phyloP scores from a whole-genome alignment of 352 stramenopile species.

The Pythium phragmiticola region DNA sequence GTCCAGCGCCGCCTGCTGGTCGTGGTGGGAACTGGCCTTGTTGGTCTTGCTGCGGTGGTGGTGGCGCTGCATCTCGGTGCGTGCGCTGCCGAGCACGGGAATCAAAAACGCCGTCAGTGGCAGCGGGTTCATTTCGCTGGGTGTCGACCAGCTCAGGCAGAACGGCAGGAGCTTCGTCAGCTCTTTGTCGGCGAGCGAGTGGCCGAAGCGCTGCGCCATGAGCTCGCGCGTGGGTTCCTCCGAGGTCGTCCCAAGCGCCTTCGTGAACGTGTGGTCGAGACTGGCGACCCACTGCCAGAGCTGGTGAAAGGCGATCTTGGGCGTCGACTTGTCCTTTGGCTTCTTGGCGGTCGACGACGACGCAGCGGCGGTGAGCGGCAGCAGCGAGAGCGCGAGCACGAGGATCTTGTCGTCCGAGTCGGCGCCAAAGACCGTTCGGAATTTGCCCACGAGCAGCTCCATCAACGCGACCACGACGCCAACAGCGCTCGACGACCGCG shows the following conservation, averaged over 20 bases:
- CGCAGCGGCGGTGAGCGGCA: slow-evolving; percentile 13
- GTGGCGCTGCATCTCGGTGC: slow-evolving; percentile 23
- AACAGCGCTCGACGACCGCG: slow-evolving; percentile 12
- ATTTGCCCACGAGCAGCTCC: slow-evolving; percentile 53
- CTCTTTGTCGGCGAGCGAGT: slow-evolving; percentile 38
- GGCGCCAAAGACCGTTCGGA: slow-evolving; percentile 28
- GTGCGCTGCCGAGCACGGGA: slow-evolving; percentile 49
- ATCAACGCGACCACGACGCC: slow-evolving; percentile 45
- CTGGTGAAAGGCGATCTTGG: slow-evolving; percentile 30
- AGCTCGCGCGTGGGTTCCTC: slow-evolving; percentile 20
- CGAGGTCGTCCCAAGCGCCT: slow-evolving; percentile 8
- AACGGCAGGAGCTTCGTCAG: slow-evolving; percentile 46
- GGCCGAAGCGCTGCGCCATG: slow-evolving; percentile 43
- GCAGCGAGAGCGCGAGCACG: slow-evolving; percentile 57
- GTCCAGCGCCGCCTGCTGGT: slow-evolving; percentile 42
- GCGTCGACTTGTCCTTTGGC: slow-evolving; percentile 15
- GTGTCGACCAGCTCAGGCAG: slow-evolving; percentile 59
- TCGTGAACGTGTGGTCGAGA: slow-evolving; percentile 58
- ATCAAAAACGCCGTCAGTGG: slow-evolving; percentile 62
- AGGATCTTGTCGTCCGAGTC: slow-evolving; percentile 60
- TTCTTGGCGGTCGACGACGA: slow-evolving; percentile 23
- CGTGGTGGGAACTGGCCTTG: slow-evolving; percentile 39
- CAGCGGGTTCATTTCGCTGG: slow-evolving; percentile 42
- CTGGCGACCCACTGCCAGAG: slow-evolving; percentile 43
- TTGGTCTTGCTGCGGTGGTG: slow-evolving; percentile 29